These are phyloP conservation scores for Chlamydomonas applanata DNA, from an alignment of 139 green algal genomes.

Conservation along the genomic window DNA sequence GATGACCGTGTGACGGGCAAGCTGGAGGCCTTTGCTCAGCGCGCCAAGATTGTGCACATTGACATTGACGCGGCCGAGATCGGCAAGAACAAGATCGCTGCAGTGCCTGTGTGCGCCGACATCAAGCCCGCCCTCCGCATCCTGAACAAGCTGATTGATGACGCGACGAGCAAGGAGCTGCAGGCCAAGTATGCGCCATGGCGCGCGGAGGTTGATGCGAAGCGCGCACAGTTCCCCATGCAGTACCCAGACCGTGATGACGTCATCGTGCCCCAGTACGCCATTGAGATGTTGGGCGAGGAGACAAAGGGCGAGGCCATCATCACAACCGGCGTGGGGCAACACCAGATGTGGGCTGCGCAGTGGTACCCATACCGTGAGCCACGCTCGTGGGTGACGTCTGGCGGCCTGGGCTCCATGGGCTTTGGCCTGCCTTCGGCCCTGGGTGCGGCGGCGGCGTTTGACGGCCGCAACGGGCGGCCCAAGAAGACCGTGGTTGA, in stretches of 20 bases:
- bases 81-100: constrained; percentile 96
- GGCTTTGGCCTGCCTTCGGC: constrained; percentile 96
- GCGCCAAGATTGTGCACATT: constrained; percentile 94
- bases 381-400: constrained; percentile 82
- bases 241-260: constrained; percentile 79
- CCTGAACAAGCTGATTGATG: constrained; percentile 53
- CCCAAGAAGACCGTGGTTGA: constrained; percentile 79
- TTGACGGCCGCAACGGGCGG: constrained; percentile 71
- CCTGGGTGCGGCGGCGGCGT: constrained; percentile 86
- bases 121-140: constrained; percentile 66
- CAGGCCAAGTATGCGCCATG: no score
- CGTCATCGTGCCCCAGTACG: constrained; percentile 94
- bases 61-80: constrained; percentile 99
- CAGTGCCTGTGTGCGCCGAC: constrained; percentile 80
- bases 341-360: constrained; percentile 99
- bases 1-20: constrained; percentile 99
- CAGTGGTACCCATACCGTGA: constrained; percentile 89
- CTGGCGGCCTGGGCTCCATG: constrained; percentile 93
- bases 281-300: constrained; percentile 90
- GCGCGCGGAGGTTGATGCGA: constrained; percentile 55
- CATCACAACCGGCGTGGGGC: constrained; percentile 96
- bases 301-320: constrained; percentile 94
- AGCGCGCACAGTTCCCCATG: constrained; percentile 83
- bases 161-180: neutral
- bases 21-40: constrained; percentile 92